phyloP scores from a whole-genome alignment of 2,329 filamentous ascomycete species.

The Geosmithia flava region DNA sequence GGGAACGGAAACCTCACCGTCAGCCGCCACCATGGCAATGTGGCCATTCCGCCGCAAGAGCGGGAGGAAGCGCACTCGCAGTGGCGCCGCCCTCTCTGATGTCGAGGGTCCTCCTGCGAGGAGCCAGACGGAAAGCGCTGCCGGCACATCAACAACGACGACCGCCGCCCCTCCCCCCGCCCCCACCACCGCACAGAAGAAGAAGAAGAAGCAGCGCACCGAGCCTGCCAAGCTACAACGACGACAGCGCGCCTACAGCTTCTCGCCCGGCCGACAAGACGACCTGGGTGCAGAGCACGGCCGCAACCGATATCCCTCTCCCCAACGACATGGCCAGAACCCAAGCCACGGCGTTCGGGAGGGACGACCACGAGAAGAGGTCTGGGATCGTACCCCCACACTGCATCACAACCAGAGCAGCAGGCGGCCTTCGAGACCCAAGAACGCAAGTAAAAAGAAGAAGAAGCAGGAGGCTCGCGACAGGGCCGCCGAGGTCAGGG shows the following conservation, averaged over 20 bases:
- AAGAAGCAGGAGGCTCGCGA: slow-evolving; percentile 57
- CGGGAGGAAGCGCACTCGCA: slow-evolving; percentile 47
- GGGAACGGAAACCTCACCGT: not conserved
- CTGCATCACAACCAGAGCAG: slow-evolving; percentile 50
- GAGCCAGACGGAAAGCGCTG: slow-evolving; percentile 18
- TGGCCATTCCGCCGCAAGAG: slow-evolving; percentile 74
- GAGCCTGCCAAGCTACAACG: slow-evolving; percentile 35
- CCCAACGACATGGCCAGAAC: slow-evolving; percentile 1
- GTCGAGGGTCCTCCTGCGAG: slow-evolving; percentile 31
- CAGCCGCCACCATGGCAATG: slow-evolving; percentile 47
- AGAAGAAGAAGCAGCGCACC: slow-evolving; percentile 28
- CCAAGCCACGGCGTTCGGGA: slow-evolving; percentile 1
- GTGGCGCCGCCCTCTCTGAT: slow-evolving; percentile 40
- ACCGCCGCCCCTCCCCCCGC: not conserved
- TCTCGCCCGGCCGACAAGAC: slow-evolving; percentile 48
- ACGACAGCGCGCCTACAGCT: slow-evolving; percentile 42
- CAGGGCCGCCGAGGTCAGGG: slow-evolving; percentile 78
- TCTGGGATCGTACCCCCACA: slow-evolving; percentile 28
- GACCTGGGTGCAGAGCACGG: slow-evolving; percentile 23
- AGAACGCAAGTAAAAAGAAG: slow-evolving; percentile 54
- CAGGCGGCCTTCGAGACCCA: slow-evolving; percentile 49
- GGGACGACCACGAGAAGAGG: not conserved
- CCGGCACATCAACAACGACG: slow-evolving; percentile 5
- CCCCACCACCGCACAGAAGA: not conserved
- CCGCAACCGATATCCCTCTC: slow-evolving; percentile 14